Evolutionary conservation across 192 early-diverging fungal genomes (phyloP).

Genomic region (Neocallimastix lanati): DNA sequence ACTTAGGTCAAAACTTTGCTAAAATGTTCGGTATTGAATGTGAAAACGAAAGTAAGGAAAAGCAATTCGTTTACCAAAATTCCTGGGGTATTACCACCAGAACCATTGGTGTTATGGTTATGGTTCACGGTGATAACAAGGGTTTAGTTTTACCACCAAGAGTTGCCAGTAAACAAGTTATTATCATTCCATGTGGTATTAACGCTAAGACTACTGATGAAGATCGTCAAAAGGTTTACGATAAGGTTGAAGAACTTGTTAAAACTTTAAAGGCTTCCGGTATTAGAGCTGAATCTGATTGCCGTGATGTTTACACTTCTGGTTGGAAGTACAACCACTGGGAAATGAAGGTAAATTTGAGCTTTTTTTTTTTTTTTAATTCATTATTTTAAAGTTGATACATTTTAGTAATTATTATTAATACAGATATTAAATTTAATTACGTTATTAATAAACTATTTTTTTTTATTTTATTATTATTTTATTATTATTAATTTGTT

Average conservation of each 20-base stretch:
- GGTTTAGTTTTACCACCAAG: constrained; percentile 92
- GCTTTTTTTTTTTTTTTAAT: constrained; percentile 1
- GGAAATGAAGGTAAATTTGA: constrained; percentile 52
- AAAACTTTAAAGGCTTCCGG: constrained; percentile 47
- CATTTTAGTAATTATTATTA: background rate
- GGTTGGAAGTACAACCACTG: constrained; percentile 99
- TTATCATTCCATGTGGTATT: constrained; percentile 87
- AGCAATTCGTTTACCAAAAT: constrained; percentile 89
- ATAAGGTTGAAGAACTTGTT: constrained; percentile 50
- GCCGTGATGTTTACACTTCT: constrained; percentile 69
- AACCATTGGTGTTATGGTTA: constrained; percentile 90
- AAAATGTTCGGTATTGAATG: constrained; percentile 96
- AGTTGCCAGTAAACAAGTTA: constrained; percentile 70
- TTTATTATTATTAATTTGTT: constrained; percentile 5
- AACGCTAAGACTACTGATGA: constrained; percentile 68
- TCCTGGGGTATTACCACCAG: constrained; percentile 97
- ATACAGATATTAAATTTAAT: too few species aligned
- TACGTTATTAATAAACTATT: too few species aligned
- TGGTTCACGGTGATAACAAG: constrained; percentile 97
- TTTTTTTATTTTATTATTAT: background rate
- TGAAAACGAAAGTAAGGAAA: constrained; percentile 60
- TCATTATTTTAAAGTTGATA: background rate
- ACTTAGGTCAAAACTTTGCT: constrained; percentile 98
- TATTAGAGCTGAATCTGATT: constrained; percentile 60
- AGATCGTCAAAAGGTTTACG: constrained; percentile 42